Evolutionary conservation across 176 grass and related monocot species (phyloP).

Genomic region (Echinochloa phyllopogon): DNA sequence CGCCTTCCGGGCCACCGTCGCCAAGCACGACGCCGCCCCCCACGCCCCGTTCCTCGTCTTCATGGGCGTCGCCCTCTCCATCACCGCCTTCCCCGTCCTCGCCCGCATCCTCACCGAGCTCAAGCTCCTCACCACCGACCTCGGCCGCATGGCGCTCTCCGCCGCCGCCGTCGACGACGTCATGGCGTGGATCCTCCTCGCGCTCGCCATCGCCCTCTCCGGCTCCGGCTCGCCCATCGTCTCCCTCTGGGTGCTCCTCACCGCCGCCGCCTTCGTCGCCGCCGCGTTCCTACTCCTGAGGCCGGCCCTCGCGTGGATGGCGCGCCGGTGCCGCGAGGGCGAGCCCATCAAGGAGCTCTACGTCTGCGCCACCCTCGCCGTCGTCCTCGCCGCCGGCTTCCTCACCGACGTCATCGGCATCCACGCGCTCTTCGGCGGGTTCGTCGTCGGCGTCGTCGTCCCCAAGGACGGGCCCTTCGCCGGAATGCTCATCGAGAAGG

Average conservation of each 20-base stretch:
- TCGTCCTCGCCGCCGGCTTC: slow-evolving; percentile 68
- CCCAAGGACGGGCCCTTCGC: slow-evolving; percentile 77
- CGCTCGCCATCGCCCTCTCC: slow-evolving; percentile 67
- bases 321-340: slow-evolving; percentile 43
- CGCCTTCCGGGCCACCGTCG: slow-evolving; percentile 62
- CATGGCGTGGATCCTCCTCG: slow-evolving; percentile 69
- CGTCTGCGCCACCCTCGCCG: slow-evolving; percentile 59
- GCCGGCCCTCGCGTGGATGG: slow-evolving; percentile 60
- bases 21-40: slow-evolving; percentile 37
- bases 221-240: slow-evolving; percentile 57
- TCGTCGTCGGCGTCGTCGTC: slow-evolving; percentile 67
- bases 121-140: slow-evolving; percentile 74
- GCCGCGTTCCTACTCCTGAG: slow-evolving; percentile 37
- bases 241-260: slow-evolving; percentile 70
- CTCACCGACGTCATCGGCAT: slow-evolving; percentile 73
- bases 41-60: slow-evolving; percentile 64
- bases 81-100: slow-evolving; percentile 77
- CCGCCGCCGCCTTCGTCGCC: slow-evolving; percentile 47
- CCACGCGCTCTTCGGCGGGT: slow-evolving; percentile 71
- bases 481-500: slow-evolving; percentile 67
- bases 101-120: slow-evolving; percentile 82
- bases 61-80: slow-evolving; percentile 90
- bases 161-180: slow-evolving; percentile 76
- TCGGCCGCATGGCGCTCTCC: slow-evolving; percentile 71
- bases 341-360: slow-evolving; percentile 67